Conservation (phyloP, 805 yeast species). For the Schwanniomyces yamadae region DNA sequence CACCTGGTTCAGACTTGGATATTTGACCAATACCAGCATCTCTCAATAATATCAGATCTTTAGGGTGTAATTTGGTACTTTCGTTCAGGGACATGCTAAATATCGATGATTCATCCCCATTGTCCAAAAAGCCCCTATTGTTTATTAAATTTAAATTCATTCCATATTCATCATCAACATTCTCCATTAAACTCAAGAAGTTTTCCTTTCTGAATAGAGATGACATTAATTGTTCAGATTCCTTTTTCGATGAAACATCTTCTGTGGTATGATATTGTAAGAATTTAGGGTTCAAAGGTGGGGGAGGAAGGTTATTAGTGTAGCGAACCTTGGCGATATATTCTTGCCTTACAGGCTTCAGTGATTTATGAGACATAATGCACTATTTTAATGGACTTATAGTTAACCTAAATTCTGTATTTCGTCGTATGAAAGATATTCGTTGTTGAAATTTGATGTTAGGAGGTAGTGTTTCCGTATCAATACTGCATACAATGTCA, state of each 20-base stretch:
- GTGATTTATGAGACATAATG: constrained; percentile 26
- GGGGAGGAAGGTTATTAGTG: constrained; percentile 87
- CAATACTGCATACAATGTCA: no score
- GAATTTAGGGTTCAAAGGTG: constrained; percentile 86
- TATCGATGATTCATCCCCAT: constrained; percentile 48
- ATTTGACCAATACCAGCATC: constrained; percentile 65
- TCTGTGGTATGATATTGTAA: constrained; percentile 51
- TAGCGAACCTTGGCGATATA: constrained; percentile 81
- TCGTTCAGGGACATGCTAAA: constrained; percentile 27
- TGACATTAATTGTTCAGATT: constrained; percentile 54
- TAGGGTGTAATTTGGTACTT: constrained; percentile 60
- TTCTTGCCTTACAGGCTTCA: constrained; percentile 58
- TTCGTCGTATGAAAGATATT: no score
- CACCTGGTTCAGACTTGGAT: constrained; percentile 48
- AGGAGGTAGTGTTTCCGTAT: no score
- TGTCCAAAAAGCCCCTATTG: constrained; percentile 66
- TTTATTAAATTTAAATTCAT: constrained; percentile 72
- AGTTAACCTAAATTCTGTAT: no score
- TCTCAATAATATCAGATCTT: constrained; percentile 70
- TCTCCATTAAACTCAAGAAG: constrained; percentile 57
- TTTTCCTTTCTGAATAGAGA: constrained; percentile 74
- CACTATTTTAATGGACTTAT: background rate
- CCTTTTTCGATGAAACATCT: constrained; percentile 33
- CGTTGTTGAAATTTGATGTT: no score
- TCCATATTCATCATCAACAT: constrained; percentile 64